Evolutionary conservation across 2,329 filamentous ascomycete genomes (phyloP), one percentile per base, ranked within the genome.

Genomic region (Monosporascus cannonballus): DNA sequence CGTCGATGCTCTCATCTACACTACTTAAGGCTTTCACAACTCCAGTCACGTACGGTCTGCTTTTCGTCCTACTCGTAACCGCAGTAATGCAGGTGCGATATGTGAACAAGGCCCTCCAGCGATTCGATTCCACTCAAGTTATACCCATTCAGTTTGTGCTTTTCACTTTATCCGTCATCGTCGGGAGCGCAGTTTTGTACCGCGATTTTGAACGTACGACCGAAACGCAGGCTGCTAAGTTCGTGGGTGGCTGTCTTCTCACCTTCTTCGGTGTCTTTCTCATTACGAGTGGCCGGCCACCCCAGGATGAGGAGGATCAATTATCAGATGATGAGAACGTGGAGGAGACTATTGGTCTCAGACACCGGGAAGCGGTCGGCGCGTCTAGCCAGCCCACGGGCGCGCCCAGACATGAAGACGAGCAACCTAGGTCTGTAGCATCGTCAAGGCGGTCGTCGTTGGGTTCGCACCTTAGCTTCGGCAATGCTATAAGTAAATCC

Each of bases 81-180:
- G 94, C 94, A 6, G 76, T 99, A 54, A 91, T 97, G 87, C 94
- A 99, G 72, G 93, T 99, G 62, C 93, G 90, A 67, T 99, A 97
- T 67, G 82, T 99, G 67, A 99, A 97, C 73, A 89, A 80, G 59
- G 79, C 81, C 14, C 76, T 99, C 50, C 92, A 96, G 68, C 85
- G 89, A 47, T 99, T 97, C 73, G 90, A 96, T 69, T 96, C 94
- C 6, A 99, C 94, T 0, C 91, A 96, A 68, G 94, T 99, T 61
- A 99, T 99, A 57, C 94, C 94, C 0, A 94, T 94, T 15, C 94
- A 99, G 65, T 99, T 99, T 63, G 94, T 99, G 48, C 82, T 95
- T 57, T 99, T 99, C 69, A 99, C 94, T 0, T 78, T 99, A 7
- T 96, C 89, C 6, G 94, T 97, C 57, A 97, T 99, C 61, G 79